Base-by-base conservation (phyloP, 192 early-diverging fungal genomes). In the Cladochytrium replicatum region DNA sequence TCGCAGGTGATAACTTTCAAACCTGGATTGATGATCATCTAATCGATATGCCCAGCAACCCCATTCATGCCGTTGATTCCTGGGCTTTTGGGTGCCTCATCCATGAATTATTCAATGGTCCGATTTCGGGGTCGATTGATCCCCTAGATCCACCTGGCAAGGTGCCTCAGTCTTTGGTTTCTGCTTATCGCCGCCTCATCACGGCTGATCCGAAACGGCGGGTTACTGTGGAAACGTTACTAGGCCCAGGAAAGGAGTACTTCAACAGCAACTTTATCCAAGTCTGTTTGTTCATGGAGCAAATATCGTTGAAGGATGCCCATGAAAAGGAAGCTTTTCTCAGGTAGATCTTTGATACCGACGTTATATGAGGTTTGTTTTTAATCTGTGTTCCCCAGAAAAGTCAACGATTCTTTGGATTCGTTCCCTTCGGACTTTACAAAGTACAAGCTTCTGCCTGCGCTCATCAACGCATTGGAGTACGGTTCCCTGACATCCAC, bases 381-480 rank as follows among this genome's bases (percentile, higher is more conserved):
- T 43, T 8, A 50, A 19, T 19, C 8, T 28, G 7, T 23, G 30
- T 29, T 38, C 22, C 21, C 27, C 41, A 78, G 88, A 22, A 81
- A 87, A 32, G 68, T 97, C 41, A 83, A 84, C 53, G 43, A 59
- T 19, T 61, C 72, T 1, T 69, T 94, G 11, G 85, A 83, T 13
- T 59, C 68, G n/a, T 89, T 92, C 46, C 92, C 92, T 24, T 50
- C 58, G n/a, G 75, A 82, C 11, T 95, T 92, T 63, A 83, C 77
- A 54, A 89, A 83, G 46, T 81, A 90, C 73, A 97, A 97, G 67
- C 83, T 97, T 57, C 68, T 93, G 60, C 92, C 92, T 0, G 91
- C 93, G 58, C 72, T 98, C 19, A 69, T 91, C 17, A 83, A 91
- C 23, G 67, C 66, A 6, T 25, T 77, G 1, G 62, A 74, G 34